A percentile compares a stretch with the other conserved stretches of the same genome.
phyloP scores from a whole-genome alignment of 306 rosid species.

The Pyrus communis region DNA sequence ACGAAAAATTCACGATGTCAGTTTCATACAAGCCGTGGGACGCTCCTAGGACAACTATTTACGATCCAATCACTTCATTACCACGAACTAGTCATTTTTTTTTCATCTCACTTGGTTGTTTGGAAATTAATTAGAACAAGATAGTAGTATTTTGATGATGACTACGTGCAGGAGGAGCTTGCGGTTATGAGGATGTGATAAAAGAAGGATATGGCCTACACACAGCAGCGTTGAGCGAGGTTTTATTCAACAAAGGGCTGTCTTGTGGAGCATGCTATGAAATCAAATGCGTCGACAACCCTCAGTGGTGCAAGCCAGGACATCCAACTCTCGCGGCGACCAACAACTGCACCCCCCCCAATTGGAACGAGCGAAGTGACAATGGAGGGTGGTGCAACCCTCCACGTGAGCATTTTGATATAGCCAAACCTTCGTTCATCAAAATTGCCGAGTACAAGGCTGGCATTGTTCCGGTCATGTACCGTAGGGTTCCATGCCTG shows the following conservation, averaged over 20 bases:
- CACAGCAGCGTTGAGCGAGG: conserved; percentile 62
- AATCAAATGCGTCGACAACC: conserved; percentile 40
- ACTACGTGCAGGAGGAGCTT: conserved; percentile 54
- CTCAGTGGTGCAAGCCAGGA: conserved; percentile 49
- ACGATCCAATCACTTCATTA: too few relatives aligned
- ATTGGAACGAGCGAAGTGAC: conserved; percentile 18
- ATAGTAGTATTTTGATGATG: neutral
- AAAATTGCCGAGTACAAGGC: conserved; percentile 41
- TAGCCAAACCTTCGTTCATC: conserved; percentile 57
- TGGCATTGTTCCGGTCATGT: conserved; percentile 57
- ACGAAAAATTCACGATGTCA: too few relatives aligned
- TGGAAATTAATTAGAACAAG: too few relatives aligned
- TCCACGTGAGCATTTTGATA: conserved; percentile 64
- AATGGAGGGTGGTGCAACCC: conserved; percentile 95
- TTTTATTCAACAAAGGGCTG: conserved; percentile 49
- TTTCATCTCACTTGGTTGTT: neutral
- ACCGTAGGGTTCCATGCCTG: conserved; percentile 66
- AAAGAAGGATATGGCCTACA: conserved; percentile 61
- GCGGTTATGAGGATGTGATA: conserved; percentile 70
- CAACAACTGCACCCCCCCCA: conserved; percentile 63
- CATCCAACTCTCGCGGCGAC: conserved; percentile 48
- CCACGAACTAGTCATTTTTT: neutral
- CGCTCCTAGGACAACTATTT: too few relatives aligned
- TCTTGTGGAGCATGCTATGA: conserved; percentile 73
- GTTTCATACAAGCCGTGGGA: too few relatives aligned